Conservation (phyloP, 1,139 yeast species). For the Blastobotrys raffinosifermentans region DNA sequence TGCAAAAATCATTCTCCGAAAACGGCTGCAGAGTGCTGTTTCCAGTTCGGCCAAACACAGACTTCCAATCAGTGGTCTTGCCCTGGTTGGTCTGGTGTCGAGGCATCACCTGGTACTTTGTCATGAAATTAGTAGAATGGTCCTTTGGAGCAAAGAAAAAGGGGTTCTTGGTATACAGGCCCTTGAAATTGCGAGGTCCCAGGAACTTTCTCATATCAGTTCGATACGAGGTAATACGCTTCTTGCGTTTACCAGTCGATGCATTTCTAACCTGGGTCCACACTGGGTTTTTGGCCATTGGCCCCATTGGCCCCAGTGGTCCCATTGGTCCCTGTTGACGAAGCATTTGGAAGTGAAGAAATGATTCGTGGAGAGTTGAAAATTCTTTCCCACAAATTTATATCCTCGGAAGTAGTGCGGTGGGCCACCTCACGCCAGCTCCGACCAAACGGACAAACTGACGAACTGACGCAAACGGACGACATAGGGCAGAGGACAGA, state of each 20-base stretch:
- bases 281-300: too few species aligned
- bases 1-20: conserved; percentile 65
- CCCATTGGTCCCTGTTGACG: too few species aligned
- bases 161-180: conserved; percentile 73
- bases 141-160: conserved; percentile 67
- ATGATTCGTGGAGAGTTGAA: too few species aligned
- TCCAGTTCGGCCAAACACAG: conserved; percentile 17
- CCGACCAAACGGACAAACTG: too few species aligned
- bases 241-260: conserved; percentile 11
- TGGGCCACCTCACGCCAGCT: too few species aligned
- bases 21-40: conserved; percentile 46
- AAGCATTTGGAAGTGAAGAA: too few species aligned
- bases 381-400: too few species aligned
- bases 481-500: too few species aligned
- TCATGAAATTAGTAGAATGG: conserved; percentile 69
- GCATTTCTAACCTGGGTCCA: conserved; percentile 13
- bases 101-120: conserved; percentile 41
- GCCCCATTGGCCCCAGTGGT: too few species aligned
- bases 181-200: conserved; percentile 80
- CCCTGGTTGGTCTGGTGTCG: conserved; percentile 6
- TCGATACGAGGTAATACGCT: conserved; percentile 28
- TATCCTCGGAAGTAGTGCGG: too few species aligned
- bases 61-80: conserved; percentile 16
- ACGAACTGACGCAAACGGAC: too few species aligned
- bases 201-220: conserved; percentile 48